A percentile compares a stretch with the other conserved stretches of the same genome.
Evolutionary conservation across 2,329 filamentous ascomycete genomes (phyloP).

Genomic region (Hymenoscyphus fraxineus): DNA sequence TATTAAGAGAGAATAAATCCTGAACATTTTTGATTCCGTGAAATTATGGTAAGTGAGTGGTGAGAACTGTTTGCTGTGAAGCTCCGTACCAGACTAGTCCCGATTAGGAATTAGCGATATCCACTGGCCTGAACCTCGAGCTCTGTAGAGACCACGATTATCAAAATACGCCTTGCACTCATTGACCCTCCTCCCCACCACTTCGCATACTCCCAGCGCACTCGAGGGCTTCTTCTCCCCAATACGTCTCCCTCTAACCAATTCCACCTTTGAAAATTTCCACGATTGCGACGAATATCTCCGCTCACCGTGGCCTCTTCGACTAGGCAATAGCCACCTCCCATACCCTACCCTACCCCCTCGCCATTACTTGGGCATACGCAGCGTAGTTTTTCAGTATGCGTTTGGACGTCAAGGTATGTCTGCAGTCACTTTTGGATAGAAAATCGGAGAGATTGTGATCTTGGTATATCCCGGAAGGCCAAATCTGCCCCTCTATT

Average conservation of each 20-base stretch:
- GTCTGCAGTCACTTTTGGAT: constrained; percentile 19
- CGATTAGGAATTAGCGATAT: constrained; percentile 14
- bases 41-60: background rate
- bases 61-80: background rate
- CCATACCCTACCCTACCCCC: constrained; percentile 20
- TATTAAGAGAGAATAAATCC: background rate
- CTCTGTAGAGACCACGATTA: constrained; percentile 26
- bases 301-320: constrained; percentile 13
- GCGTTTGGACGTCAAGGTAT: constrained; percentile 59
- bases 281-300: constrained; percentile 6
- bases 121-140: constrained; percentile 9
- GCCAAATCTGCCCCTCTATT: constrained; percentile 10
- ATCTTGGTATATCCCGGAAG: constrained; percentile 5
- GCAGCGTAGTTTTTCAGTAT: constrained; percentile 39
- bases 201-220: constrained; percentile 4
- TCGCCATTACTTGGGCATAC: constrained; percentile 18
- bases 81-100: constrained; percentile 3
- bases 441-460: background rate
- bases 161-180: constrained; percentile 14
- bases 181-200: constrained; percentile 2
- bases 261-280: background rate
- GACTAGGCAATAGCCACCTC: constrained; percentile 24
- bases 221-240: background rate
- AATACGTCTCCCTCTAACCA: background rate
- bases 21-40: background rate